A percentile compares a stretch with the other conserved stretches of the same genome.
phyloP scores from a whole-genome alignment of 2,329 filamentous ascomycete genomes.

The Trichoderma simmonsii region DNA sequence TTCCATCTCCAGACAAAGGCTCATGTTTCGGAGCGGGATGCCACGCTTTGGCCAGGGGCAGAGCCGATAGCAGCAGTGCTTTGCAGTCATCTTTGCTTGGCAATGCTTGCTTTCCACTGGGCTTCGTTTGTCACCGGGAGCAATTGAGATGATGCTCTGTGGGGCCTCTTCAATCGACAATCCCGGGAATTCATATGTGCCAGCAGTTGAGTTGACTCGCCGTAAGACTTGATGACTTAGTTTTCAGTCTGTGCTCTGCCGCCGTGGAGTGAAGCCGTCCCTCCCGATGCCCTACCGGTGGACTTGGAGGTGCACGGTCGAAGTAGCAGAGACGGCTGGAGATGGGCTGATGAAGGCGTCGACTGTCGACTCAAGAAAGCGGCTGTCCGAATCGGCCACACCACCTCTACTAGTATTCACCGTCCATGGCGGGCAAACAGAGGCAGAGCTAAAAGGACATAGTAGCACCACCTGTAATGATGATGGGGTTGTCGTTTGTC shows the following conservation, averaged over 20 bases:
- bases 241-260: neutral
- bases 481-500: neutral
- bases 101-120: neutral
- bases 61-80: neutral
- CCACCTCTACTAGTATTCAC: neutral
- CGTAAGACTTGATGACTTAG: neutral
- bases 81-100: neutral
- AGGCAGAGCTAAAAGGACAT: neutral
- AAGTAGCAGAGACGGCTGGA: neutral
- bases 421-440: neutral
- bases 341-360: neutral
- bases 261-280: neutral
- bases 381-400: neutral
- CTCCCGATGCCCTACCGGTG: neutral
- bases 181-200: neutral
- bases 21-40: neutral
- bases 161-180: neutral
- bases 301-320: neutral
- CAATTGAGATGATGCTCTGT: neutral
- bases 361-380: neutral
- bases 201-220: neutral
- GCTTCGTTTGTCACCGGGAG: neutral
- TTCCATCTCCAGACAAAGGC: neutral
- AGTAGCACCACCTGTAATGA: neutral
- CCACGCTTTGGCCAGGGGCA: neutral